phyloP scores from a whole-genome alignment of 148 eudicot species.

The Tetragonia tetragonoides region DNA sequence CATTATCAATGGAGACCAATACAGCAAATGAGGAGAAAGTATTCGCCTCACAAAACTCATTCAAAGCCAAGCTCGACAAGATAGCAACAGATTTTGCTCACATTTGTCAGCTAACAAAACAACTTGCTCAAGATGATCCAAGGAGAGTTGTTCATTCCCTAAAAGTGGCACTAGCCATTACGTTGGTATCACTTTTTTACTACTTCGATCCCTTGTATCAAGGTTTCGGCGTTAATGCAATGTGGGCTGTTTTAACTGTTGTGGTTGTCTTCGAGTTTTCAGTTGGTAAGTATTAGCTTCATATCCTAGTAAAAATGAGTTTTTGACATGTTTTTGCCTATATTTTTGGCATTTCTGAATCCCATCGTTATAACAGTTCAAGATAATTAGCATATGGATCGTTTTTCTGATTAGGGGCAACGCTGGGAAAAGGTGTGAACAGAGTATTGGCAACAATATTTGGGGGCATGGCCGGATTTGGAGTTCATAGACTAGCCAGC shows the following conservation, averaged over 20 bases:
- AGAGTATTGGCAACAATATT: conserved; percentile 49
- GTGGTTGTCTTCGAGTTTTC: conserved; percentile 61
- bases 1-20: no score
- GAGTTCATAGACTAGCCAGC: conserved; percentile 43
- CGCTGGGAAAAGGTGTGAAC: conserved; percentile 57
- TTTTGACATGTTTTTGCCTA: background rate
- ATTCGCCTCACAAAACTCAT: background rate
- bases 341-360: background rate
- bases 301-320: no score
- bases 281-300: conserved; percentile 35
- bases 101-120: conserved; percentile 8
- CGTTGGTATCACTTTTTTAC: conserved; percentile 44
- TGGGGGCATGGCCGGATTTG: conserved; percentile 45
- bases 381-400: no score
- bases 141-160: conserved; percentile 38
- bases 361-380: no score
- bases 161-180: conserved; percentile 46
- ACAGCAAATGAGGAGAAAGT: background rate
- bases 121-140: conserved; percentile 42
- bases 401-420: conserved; percentile 39
- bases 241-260: conserved; percentile 64
- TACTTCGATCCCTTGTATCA: conserved; percentile 44
- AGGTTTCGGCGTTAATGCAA: conserved; percentile 45
- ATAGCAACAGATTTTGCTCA: background rate
- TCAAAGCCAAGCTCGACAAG: background rate